phyloP scores from a whole-genome alignment of 2,329 filamentous ascomycete species.

The Onygena corvina region DNA sequence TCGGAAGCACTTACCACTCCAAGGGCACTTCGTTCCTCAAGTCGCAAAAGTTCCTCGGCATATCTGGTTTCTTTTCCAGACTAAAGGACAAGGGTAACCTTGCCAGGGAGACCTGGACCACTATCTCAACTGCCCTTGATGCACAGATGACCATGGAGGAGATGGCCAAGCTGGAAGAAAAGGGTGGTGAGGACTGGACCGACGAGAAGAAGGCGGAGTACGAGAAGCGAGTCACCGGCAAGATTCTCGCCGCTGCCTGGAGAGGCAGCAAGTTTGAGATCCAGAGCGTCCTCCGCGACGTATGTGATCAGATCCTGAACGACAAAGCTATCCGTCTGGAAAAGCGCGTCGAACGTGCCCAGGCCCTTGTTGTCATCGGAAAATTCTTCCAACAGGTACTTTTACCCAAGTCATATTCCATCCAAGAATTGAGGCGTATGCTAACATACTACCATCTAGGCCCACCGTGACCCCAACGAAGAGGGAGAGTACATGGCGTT shows the following conservation, averaged over 20 bases:
- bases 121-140: slow-evolving; percentile 89
- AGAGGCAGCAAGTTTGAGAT: slow-evolving; percentile 95
- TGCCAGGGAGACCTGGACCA: slow-evolving; percentile 97
- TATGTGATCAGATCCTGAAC: slow-evolving; percentile 78
- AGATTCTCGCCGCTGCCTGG: slow-evolving; percentile 96
- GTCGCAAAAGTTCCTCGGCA: slow-evolving; percentile 91
- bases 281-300: slow-evolving; percentile 84
- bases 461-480: slow-evolving; percentile 80
- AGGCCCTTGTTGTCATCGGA: slow-evolving; percentile 77
- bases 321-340: slow-evolving; percentile 64
- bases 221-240: slow-evolving; percentile 88
- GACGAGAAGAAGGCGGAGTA: slow-evolving; percentile 95
- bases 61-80: slow-evolving; percentile 84
- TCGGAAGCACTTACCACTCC: slow-evolving; percentile 77
- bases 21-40: slow-evolving; percentile 83
- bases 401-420: slow-evolving; percentile 9
- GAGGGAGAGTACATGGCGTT: slow-evolving; percentile 98
- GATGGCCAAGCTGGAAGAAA: slow-evolving; percentile 92
- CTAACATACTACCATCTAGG: slow-evolving; percentile 40
- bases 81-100: slow-evolving; percentile 94
- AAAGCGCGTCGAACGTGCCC: slow-evolving; percentile 82
- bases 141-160: slow-evolving; percentile 98
- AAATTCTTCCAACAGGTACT: slow-evolving; percentile 78
- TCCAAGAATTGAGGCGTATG: slow-evolving; percentile 5
- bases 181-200: slow-evolving; percentile 93